These are phyloP conservation scores for Prunus salicina DNA, from an alignment of 306 rosid genomes.

Conservation along the genomic window DNA sequence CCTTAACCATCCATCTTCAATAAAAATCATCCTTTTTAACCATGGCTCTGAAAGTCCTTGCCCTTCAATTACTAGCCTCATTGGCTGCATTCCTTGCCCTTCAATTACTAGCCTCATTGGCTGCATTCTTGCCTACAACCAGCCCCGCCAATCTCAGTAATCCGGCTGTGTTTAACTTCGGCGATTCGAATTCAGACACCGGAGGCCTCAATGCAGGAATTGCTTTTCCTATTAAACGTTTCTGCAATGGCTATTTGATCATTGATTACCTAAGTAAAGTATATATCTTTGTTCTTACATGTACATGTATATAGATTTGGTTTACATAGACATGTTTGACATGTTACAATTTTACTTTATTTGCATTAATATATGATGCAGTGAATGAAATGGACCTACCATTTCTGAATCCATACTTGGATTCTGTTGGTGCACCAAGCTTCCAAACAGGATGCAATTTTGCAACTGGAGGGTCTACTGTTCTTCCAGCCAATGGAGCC, in stretches of 20 bases:
- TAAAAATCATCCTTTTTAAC: background rate
- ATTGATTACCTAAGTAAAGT: conserved; percentile 34
- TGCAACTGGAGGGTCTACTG: conserved; percentile 35
- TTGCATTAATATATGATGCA: background rate
- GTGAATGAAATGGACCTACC: conserved; percentile 31
- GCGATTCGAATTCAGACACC: conserved; percentile 45
- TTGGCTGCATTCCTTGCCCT: background rate
- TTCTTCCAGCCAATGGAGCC: conserved; percentile 37
- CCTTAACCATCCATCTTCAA: too few species aligned
- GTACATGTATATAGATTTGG: too few species aligned
- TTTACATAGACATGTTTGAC: too few species aligned
- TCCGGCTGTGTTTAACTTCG: conserved; percentile 40
- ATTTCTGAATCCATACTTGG: conserved; percentile 42
- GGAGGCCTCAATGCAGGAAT: conserved; percentile 34
- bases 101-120: conserved; percentile 10
- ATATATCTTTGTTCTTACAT: background rate
- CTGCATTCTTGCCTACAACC: conserved; percentile 6
- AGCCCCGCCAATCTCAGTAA: conserved; percentile 14
- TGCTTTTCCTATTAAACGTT: conserved; percentile 31
- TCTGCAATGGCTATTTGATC: conserved; percentile 43
- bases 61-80: conserved; percentile 12
- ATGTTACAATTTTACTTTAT: too few species aligned
- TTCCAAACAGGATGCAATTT: conserved; percentile 41
- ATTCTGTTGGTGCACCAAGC: conserved; percentile 39
- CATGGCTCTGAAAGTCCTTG: conserved; percentile 12